Evolutionary conservation across 2,329 filamentous ascomycete species (phyloP), one percentile per base, ranked within the genome.

Genomic region (Stemphylium beticola): DNA sequence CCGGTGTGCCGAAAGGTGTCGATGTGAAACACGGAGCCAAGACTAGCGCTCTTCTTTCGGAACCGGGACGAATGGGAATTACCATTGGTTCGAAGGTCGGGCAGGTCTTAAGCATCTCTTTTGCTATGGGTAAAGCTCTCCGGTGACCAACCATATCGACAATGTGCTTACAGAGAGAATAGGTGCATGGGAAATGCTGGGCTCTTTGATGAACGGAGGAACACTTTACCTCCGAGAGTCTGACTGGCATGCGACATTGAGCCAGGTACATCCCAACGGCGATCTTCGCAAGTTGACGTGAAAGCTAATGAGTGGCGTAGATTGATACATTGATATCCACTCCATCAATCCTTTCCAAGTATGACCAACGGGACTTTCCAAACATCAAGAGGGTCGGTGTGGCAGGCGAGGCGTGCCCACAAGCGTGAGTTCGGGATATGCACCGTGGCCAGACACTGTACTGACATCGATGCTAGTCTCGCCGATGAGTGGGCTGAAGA

Each of bases 171-270:
- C 54, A 41, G 4, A 48, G 44, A 15, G 6, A 31, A 17, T 36
- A 85, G 84, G 82, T 18, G 83, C 83, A 11, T 86, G 84, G 84
- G 84, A 86, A 58, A 82, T 86, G n/a, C 77, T 86, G 8, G 79
- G 77, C 1, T 81, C 79, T 46, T 70, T 86, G 20, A 83, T 83
- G 71, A 86, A 85, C 42, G 83, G 83, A 17, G 83, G 83, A 4
- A 85, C 82, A 3, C 72, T 86, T 39, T 74, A 83, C 40, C 74
- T 85, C 37, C 76, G 84, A 39, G 82, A 80, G 2, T 78, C 80
- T 2, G 69, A 77, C 40, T 85, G 82, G 83, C 69, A 77, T 34
- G 69, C 75, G 4, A 78, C 79, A 7, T 70, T 85, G 4, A 61
- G 66, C 38, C 72, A 82, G 64, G 81, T 84, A 55, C 69, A 56